Base-by-base conservation (phyloP, 176 grass and related monocot genomes). In the Thinopyrum elongatum region DNA sequence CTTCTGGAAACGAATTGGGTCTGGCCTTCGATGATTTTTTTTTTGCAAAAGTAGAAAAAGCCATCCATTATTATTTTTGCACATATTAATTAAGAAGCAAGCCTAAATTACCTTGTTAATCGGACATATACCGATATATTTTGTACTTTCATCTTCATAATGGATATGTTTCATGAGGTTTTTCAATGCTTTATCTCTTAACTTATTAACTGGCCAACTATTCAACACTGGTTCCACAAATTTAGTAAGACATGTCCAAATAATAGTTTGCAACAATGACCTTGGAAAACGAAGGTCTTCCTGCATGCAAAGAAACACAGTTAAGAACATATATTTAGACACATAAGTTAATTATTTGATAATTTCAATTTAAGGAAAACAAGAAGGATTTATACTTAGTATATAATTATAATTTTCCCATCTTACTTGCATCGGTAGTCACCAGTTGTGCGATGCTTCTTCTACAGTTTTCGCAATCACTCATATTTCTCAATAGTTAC, bases 101-200 rank as follows among this genome's bases (percentile, higher is more conserved):
- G 1, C 30, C 34, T 36, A 67, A 3, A 49, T 81, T 81, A 91
- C 84, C 83, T 92, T 92, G 79, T 77, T 84, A 31, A 92, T 49
- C n/a, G 87, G 91, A 59, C 87, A 81, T 35, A 92, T 34, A 25
- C 87, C 88, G 58, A 92, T 51, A 42, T 89, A 92, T 36, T 85
- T 76, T 2, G 46, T 89, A 31, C 80, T 92, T 64, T 84, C 87
- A 67, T 92, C 91, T 80, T 92, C 87, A 72, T 84, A 92, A 70
- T 92, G 91, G 35, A 92, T 92, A 80, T 92, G 91, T 35, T 89
- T 79, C 49, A 89, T 92, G 21, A 77, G 65, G 8, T 68, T 89
- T 25, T 61, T 68, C 62, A 92, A 23, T 77, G 87, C 87, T 22
- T 23, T 81, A 3, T 87, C 80, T 71, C 91, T 75, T 38, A 89